These are phyloP conservation scores for Anthostomella pinea DNA, from an alignment of 2,329 filamentous ascomycete species.

Conservation along the genomic window DNA sequence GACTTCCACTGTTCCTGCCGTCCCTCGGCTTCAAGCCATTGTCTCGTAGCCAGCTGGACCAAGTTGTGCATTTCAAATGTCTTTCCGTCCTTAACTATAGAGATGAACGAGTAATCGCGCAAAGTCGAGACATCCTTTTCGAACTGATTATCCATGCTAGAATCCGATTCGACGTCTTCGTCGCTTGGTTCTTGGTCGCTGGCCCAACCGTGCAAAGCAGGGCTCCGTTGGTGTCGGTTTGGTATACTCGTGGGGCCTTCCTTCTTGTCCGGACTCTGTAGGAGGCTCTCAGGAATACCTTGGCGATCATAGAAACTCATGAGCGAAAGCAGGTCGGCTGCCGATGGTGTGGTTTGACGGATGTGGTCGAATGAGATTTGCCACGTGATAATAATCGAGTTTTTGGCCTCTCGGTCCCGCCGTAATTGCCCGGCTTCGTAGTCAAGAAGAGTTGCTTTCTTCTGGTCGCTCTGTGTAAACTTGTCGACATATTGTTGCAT, in stretches of 20 bases:
- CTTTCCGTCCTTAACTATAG: slow-evolving; percentile 12
- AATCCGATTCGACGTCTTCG: not conserved
- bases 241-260: too few species aligned
- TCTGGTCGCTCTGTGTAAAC: slow-evolving; percentile 32
- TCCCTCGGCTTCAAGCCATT: slow-evolving; percentile 30
- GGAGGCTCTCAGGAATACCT: slow-evolving; percentile 35
- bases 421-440: slow-evolving; percentile 30
- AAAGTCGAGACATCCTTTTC: slow-evolving; percentile 35
- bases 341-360: slow-evolving; percentile 28
- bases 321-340: slow-evolving; percentile 41
- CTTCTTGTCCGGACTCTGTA: slow-evolving; percentile 16
- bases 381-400: slow-evolving; percentile 37
- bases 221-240: too few species aligned
- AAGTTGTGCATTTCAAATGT: slow-evolving; percentile 42
- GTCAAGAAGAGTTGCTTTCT: slow-evolving; percentile 27
- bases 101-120: slow-evolving; percentile 36
- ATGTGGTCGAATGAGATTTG: slow-evolving; percentile 38
- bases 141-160: slow-evolving; percentile 15
- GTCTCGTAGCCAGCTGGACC: slow-evolving; percentile 37
- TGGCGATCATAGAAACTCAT: slow-evolving; percentile 46
- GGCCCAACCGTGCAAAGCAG: too few species aligned
- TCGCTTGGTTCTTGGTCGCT: too few species aligned
- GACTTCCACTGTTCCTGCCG: slow-evolving; percentile 29
- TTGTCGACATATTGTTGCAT: slow-evolving; percentile 37
- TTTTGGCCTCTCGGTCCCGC: slow-evolving; percentile 31